Evolutionary conservation across 148 eudicot species (phyloP), one percentile per base, ranked within the genome.

Genomic region (Dianthus caryophyllus): DNA sequence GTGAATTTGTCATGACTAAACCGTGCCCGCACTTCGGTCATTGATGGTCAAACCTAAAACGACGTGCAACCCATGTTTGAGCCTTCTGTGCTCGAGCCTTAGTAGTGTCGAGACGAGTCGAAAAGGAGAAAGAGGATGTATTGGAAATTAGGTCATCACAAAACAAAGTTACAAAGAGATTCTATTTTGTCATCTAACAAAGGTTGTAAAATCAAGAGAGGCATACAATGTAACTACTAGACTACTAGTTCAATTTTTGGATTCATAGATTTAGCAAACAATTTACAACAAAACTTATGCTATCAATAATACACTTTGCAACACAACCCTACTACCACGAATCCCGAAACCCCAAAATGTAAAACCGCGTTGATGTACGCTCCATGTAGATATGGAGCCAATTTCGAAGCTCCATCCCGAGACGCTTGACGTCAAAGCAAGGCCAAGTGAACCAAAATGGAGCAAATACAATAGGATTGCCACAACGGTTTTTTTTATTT

Each of bases 401-500:
- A 30, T 58, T 58, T 43, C 22, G 62, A n/a, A 56, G 38, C n/a
- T 56, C 61, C 14, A 29, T 56, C 38, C 36, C 31, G 61, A 30
- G 21, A 9, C 24, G 1, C 30, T 13, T 2, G 1, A 26, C 21
- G 20, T 2, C 56, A 41, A 39, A 39, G n/a, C 41, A 73, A 56
- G 29, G 53, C n/a, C 36, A 65, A 20, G 0, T 26, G 49, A 46
- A 46, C 36, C 14, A 63, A 43, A 44, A 25, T 1, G 18, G 33
- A 16, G 46, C 17, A 49, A 5, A 25, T 9, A 18, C 12, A 17
- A 65, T 31, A 20, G n/a, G 39, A 25, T n/a, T 43, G 51, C 61
- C 59, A 76, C 29, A 74, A 79, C n/a, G n/a, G n/a, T n/a, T n/a
- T n/a, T n/a, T n/a, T n/a, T 5, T 83, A 81, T 64, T 79, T 84